Evolutionary conservation across 345 rosid species (phyloP).

Genomic region (Aquilaria malaccensis): DNA sequence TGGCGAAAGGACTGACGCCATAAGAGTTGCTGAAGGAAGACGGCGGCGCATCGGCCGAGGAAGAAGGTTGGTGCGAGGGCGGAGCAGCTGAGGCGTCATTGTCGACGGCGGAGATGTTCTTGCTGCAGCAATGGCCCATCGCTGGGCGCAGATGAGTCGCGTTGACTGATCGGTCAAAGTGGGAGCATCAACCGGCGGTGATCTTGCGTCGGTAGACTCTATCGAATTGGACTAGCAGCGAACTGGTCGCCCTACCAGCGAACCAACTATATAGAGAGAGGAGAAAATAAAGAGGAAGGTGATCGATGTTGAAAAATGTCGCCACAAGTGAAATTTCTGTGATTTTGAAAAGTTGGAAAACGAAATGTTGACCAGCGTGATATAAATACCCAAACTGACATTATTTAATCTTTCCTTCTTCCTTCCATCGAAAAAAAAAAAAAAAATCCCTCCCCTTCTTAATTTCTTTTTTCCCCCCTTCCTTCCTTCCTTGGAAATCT

Average conservation of each 20-base stretch:
- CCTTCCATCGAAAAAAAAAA: no score
- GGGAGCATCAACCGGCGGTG: conserved; percentile 26
- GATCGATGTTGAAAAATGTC: not conserved
- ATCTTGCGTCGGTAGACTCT: conserved; percentile 12
- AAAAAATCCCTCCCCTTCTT: no score
- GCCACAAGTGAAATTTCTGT: not conserved
- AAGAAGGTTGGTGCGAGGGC: conserved; percentile 21
- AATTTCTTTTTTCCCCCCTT: no score
- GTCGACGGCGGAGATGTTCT: conserved; percentile 30
- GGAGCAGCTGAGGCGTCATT: conserved; percentile 18
- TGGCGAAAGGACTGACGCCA: conserved; percentile 58
- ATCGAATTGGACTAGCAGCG: not conserved
- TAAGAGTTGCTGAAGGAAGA: conserved; percentile 39
- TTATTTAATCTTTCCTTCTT: no score
- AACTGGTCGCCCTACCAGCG: not conserved
- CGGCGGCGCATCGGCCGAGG: conserved; percentile 14
- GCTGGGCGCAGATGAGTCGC: conserved; percentile 11
- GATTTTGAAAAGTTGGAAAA: conserved; percentile 9
- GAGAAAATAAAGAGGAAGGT: not conserved
- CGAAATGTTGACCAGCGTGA: no score
- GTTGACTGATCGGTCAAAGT: conserved; percentile 23
- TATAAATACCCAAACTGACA: no score
- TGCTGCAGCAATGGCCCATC: conserved; percentile 89
- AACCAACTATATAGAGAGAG: not conserved
- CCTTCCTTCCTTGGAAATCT: no score